Evolutionary conservation across 2,329 filamentous ascomycete genomes (phyloP).

Genomic region (Pleochaeta shiraiana): DNA sequence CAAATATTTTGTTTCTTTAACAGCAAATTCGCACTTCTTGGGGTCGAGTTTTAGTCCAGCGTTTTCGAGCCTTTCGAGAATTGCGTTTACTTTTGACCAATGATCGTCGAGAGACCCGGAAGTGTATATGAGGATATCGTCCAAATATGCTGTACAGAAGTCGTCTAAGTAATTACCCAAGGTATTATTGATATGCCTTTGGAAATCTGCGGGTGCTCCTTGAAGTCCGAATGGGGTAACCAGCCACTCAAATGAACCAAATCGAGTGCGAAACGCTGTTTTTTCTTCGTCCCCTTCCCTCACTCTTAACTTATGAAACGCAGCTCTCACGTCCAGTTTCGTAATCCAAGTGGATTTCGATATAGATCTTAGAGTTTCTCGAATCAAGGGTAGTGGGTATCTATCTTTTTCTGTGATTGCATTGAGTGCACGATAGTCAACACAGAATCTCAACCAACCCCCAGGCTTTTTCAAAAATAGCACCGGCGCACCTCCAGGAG

Average conservation of each 20-base stretch:
- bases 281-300: not conserved
- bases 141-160: not conserved
- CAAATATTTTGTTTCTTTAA: too few species aligned
- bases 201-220: not conserved
- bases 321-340: not conserved
- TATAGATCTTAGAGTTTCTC: not conserved
- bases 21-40: too few species aligned
- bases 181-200: not conserved
- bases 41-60: too few species aligned
- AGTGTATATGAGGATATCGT: not conserved
- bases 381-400: too few species aligned
- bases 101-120: not conserved
- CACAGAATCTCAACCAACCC: too few species aligned
- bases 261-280: not conserved
- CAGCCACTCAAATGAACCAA: too few species aligned
- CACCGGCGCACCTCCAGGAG: not conserved
- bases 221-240: too few species aligned
- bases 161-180: not conserved
- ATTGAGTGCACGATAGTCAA: too few species aligned
- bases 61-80: not conserved
- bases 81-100: not conserved
- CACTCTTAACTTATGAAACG: not conserved
- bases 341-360: not conserved
- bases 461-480: not conserved
- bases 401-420: too few species aligned